Percentiles rank a stretch among this genome's conserved stretches.
phyloP scores from a whole-genome alignment of 78 protist genomes.

The Mastigamoeba balamuthi region DNA sequence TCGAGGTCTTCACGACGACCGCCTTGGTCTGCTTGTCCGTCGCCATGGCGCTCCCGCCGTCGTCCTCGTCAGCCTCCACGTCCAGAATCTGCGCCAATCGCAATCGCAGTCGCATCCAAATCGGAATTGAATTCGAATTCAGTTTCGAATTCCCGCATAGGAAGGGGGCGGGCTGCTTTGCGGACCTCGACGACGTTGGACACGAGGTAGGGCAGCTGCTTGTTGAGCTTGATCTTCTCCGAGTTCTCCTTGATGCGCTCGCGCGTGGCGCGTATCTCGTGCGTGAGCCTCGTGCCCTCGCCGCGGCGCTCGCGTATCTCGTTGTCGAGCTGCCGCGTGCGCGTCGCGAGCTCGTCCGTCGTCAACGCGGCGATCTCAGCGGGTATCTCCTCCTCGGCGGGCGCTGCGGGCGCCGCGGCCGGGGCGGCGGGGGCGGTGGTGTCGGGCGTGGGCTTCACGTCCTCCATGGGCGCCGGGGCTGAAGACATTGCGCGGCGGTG shows the following conservation, averaged over 20 bases:
- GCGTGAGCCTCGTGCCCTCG: conserved; percentile 18
- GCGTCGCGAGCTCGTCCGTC: no score
- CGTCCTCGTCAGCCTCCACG: conserved; percentile 45
- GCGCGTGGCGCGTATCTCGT: conserved; percentile 38
- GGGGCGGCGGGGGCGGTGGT: no score
- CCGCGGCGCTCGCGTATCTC: no score
- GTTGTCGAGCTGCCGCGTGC: no score
- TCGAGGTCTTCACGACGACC: conserved; percentile 81
- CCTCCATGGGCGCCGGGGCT: no score
- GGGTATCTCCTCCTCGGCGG: no score
- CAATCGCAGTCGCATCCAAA: neutral
- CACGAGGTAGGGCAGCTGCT: conserved; percentile 96
- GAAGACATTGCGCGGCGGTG: no score
- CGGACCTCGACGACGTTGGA: conserved; percentile 91
- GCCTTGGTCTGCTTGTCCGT: conserved; percentile 57
- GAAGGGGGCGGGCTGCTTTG: neutral
- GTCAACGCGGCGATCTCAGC: no score
- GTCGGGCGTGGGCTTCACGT: no score
- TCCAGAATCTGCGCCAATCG: conserved; percentile 31
- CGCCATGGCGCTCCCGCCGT: conserved; percentile 61
- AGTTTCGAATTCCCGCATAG: neutral
- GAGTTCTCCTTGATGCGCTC: conserved; percentile 84
- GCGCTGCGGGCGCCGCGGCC: no score
- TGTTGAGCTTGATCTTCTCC: conserved; percentile 87
- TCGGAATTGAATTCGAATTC: neutral